Percentiles rank a stretch among this genome's conserved stretches.
Conservation (phyloP, 129 eudicot genomes). For the Heracleum sosnowskyi region DNA sequence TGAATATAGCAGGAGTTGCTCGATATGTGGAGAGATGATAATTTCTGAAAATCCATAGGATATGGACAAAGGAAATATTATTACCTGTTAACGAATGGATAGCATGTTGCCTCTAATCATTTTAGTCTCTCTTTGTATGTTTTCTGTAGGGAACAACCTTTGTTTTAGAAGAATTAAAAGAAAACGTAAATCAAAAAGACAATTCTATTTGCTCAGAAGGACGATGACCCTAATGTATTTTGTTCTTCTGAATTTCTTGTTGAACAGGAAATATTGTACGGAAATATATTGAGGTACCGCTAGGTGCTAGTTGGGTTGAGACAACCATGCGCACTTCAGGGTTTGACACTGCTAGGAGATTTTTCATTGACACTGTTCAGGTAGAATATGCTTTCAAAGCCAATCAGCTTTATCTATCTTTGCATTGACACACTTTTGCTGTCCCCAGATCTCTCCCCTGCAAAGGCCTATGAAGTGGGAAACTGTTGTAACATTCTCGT, state of each 20-base stretch:
- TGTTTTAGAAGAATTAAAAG: neutral
- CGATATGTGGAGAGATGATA: neutral
- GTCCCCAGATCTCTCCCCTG: constrained; percentile 72
- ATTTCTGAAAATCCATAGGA: neutral
- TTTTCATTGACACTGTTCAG: constrained; percentile 80
- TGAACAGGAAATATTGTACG: constrained; percentile 79
- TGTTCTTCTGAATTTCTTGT: constrained; percentile 11
- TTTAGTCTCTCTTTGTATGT: neutral
- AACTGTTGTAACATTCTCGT: constrained; percentile 59
- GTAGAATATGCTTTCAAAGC: constrained; percentile 22
- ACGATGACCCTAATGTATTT: neutral
- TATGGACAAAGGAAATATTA: neutral
- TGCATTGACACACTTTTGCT: constrained; percentile 26
- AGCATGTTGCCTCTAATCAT: neutral
- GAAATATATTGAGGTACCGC: constrained; percentile 77
- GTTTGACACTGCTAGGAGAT: constrained; percentile 80
- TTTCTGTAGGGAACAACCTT: neutral
- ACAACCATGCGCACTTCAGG: constrained; percentile 87
- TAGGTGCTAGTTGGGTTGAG: constrained; percentile 93
- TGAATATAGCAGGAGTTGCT: neutral
- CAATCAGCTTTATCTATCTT: constrained; percentile 5
- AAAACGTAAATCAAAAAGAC: neutral
- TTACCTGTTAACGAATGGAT: neutral
- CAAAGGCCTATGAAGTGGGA: constrained; percentile 88
- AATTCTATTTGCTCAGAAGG: neutral